Evolutionary conservation across 176 grass and related monocot species (phyloP), one percentile per base, ranked within the genome.

Genomic region (Hordeum marinum): DNA sequence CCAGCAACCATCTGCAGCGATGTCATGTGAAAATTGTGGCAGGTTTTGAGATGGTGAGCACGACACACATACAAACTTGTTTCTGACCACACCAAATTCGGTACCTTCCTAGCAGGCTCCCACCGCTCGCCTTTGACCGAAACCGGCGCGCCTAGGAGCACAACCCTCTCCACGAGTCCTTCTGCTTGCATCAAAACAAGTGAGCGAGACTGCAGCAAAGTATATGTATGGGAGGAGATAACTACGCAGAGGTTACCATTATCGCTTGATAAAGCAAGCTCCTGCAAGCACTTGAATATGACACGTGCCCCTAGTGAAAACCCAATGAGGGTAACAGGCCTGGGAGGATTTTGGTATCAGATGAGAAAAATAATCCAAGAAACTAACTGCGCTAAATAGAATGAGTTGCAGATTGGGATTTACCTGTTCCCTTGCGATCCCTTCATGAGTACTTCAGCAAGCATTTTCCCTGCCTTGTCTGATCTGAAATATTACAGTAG

Each of bases 361-460:
- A 32, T 61, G 70, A 9, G 18, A 21, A 75, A 54, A 11, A 41
- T 20, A 50, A 48, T 62, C 55, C 0, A 8, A 52, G 35, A 43
- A 18, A 76, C 9, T 39, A 83, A 62, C 10, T 34, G 61, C 29
- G 1, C 2, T 62, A 7, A 55, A 83, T 48, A 59, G 69, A 90
- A 75, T 34, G 32, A 2, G 52, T 9, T 69, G 32, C 39, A 60
- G 67, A 52, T 25, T 36, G 35, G 63, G 60, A 78, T 43, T 62
- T 82, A 94, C 96, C 96, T 98, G 78, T 98, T 95, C 83, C 95
- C 95, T 86, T 98, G 96, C 58, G 93, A 87, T 7, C 96, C 96
- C 60, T 94, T 95, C 27, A 95, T 52, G 48, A 95, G 81, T 63
- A 95, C 92, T 93, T 98, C 96, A 78, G 96, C 96, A 18, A 98